Conservation (phyloP, 1,284 basidiomycete species). For the Schizophyllum amplum region DNA sequence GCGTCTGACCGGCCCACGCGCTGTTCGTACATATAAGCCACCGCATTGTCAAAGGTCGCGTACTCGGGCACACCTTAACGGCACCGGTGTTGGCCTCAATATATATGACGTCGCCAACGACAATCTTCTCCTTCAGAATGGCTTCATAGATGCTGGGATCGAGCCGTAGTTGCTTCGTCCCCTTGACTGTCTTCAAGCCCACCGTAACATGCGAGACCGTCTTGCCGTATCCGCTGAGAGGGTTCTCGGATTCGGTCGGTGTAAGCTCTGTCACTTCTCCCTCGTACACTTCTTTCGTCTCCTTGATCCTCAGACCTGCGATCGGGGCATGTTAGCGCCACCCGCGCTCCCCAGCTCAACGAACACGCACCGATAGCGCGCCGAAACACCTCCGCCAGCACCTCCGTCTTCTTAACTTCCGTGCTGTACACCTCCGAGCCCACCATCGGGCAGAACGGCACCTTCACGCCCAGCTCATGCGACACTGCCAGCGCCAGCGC, state of each 20-base stretch:
- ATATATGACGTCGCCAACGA: conserved; percentile 96
- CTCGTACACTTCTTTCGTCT: conserved; percentile 98
- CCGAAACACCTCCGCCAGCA: conserved; percentile 92
- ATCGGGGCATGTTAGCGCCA: background rate
- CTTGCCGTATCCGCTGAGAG: conserved; percentile 95
- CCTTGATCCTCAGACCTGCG: conserved; percentile 89
- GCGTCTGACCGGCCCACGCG: conserved; percentile 96
- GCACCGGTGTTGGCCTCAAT: conserved; percentile 93
- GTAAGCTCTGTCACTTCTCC: conserved; percentile 98
- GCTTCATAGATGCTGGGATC: conserved; percentile 97
- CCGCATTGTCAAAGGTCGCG: no score
- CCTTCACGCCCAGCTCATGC: conserved; percentile 90
- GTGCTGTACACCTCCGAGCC: conserved; percentile 95
- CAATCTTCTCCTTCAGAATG: conserved; percentile 95
- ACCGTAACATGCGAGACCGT: conserved; percentile 97
- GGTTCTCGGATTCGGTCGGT: conserved; percentile 92
- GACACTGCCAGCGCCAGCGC: conserved; percentile 91
- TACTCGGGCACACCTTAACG: conserved; percentile 40
- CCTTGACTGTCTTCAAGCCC: conserved; percentile 94
- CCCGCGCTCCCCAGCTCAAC: conserved; percentile 1
- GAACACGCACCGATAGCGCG: conserved; percentile 82
- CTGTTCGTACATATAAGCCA: conserved; percentile 27
- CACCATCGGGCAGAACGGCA: conserved; percentile 98
- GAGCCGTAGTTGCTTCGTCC: conserved; percentile 94
- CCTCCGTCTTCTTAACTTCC: conserved; percentile 99